Base-by-base conservation (phyloP, 257 asterid species). In the Capsicum rhomboideum region DNA sequence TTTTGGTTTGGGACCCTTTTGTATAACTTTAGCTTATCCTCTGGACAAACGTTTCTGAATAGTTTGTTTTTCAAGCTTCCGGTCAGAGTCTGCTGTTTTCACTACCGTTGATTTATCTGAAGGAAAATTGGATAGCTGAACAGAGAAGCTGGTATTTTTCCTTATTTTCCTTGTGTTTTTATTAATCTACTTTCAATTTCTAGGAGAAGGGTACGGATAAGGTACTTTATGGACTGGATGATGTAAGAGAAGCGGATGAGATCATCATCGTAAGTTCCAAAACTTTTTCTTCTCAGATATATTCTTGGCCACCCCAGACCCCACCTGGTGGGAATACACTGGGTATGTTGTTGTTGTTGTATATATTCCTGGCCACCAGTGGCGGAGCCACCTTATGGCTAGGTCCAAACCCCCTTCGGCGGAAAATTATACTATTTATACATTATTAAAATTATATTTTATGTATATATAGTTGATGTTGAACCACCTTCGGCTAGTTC, bases 181-280 rank as follows among this genome's bases (percentile, higher is more conserved):
- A 74, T 74, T 46, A 23, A 23, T 37, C 66, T 84, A 13, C 83
- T 79, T 56, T 83, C 80, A 23, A 74, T 66, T 85, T 84, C 82
- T 86, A 94, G 97, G 93, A 84, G 50, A 91, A 82, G 80, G 90
- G 92, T 79, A 84, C 94, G 6, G 93, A 94, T 86, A 90, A 91
- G 86, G 80, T 84, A 81, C 83, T 93, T 1, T 93, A 94, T 55
- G 98, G 97, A 83, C 89, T 94, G 81, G 97, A 94, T 84, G 97
- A 92, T 86, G 90, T 94, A 64, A 89, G 78, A 26, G 93, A 90
- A 72, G 93, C 91, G 64, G 91, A 93, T 49, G 93, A 91, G 91
- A 92, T 94, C 77, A 90, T 94, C 84, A 90, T 93, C 83, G 98
- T 92, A 89, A 59, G 83, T 82, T 87, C 37, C 28, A 72, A 63